Percentiles rank a stretch among this genome's conserved stretches.
These are phyloP conservation scores for Catharanthus roseus DNA, from an alignment of 257 asterid genomes.

Conservation along the genomic window DNA sequence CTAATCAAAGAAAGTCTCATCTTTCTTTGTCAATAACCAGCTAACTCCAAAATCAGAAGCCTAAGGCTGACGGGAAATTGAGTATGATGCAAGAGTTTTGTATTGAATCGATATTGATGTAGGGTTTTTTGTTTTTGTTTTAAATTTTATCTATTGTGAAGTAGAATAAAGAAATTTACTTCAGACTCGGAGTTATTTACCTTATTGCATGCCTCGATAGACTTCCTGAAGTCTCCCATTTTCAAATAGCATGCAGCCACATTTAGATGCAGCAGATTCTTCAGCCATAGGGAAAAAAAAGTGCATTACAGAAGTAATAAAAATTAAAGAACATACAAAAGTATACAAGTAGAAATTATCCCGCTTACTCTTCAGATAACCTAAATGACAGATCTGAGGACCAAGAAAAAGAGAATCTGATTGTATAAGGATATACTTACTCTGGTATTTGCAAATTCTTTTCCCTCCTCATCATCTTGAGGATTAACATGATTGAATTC, in stretches of 20 bases:
- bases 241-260: conserved; percentile 97
- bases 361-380: not conserved
- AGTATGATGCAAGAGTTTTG: not conserved
- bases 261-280: conserved; percentile 88
- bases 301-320: conserved; percentile 13
- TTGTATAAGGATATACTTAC: conserved; percentile 36
- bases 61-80: not conserved
- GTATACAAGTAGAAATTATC: not conserved
- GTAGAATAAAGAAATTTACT: not conserved
- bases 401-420: not conserved
- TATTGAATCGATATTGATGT: not conserved
- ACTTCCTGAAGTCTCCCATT: conserved; percentile 76
- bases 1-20: not conserved
- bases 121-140: too few relatives aligned
- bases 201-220: conserved; percentile 92
- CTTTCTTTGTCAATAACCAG: not conserved
- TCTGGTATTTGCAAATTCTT: conserved; percentile 79
- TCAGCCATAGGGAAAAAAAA: conserved; percentile 29
- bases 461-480: conserved; percentile 92
- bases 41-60: not conserved
- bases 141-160: not conserved
- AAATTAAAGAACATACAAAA: conserved; percentile 3
- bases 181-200: conserved; percentile 26
- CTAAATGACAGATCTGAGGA: conserved; percentile 1
- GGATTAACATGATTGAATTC: conserved; percentile 99